Conservation (phyloP, 2,329 filamentous ascomycete species). For the Hypoxylon sp. region DNA sequence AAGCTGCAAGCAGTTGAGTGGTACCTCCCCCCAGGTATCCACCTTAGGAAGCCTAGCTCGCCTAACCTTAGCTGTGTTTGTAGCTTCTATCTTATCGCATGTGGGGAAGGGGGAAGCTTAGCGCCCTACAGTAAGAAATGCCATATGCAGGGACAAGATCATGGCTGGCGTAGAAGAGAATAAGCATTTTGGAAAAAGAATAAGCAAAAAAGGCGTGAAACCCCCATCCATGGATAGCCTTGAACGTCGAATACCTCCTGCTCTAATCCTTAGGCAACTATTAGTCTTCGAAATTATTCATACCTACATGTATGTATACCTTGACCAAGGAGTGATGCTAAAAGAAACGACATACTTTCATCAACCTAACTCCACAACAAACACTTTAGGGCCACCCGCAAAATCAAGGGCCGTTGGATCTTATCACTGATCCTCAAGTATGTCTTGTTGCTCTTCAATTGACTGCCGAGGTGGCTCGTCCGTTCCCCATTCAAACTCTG, state of each 20-base stretch:
- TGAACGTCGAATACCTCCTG: neutral
- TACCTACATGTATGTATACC: neutral
- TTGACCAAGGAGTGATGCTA: neutral
- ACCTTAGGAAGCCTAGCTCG: constrained; percentile 30
- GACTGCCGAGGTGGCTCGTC: constrained; percentile 40
- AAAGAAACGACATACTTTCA: constrained; percentile 17
- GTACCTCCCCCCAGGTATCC: constrained; percentile 40
- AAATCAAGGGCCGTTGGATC: neutral
- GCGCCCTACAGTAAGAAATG: constrained; percentile 24
- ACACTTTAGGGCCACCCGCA: neutral
- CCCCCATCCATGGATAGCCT: neutral
- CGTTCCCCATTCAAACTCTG: constrained; percentile 55
- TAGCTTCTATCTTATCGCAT: constrained; percentile 52
- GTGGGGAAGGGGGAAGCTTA: constrained; percentile 42
- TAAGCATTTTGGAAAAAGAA: constrained; percentile 18
- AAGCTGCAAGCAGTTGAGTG: constrained; percentile 44
- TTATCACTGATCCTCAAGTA: constrained; percentile 37
- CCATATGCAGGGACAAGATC: constrained; percentile 35
- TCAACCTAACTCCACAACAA: constrained; percentile 9
- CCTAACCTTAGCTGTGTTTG: constrained; percentile 26
- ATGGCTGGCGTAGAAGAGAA: constrained; percentile 10
- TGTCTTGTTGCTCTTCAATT: constrained; percentile 42
- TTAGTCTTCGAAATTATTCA: neutral
- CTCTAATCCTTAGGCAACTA: neutral
- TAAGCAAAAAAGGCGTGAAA: constrained; percentile 10